A percentile compares a stretch with the other conserved stretches of the same genome.
Conservation (phyloP, 202 grass and related monocot genomes). For the Miscanthus sacchariflorus region DNA sequence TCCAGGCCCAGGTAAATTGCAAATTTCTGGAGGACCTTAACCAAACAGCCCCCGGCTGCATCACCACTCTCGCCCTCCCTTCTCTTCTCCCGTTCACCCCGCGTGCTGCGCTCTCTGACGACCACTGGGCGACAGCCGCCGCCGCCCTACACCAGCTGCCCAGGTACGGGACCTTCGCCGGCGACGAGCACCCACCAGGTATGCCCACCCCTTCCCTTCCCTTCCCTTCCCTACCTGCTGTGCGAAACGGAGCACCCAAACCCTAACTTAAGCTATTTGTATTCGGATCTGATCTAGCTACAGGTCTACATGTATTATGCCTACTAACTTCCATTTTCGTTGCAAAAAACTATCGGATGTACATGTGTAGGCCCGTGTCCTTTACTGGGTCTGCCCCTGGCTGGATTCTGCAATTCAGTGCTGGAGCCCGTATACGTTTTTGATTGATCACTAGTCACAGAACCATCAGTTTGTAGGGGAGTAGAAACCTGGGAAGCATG, state of each 20-base stretch:
- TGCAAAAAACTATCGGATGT: background rate
- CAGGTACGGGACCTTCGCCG: background rate
- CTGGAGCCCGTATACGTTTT: background rate
- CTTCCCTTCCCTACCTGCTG: background rate
- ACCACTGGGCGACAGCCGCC: background rate
- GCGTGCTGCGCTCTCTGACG: background rate
- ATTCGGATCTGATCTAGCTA: background rate
- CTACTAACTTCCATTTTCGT: background rate
- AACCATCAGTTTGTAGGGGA: background rate
- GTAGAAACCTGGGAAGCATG: background rate
- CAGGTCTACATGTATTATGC: background rate
- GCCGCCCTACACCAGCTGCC: background rate
- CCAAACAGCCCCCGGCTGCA: no score
- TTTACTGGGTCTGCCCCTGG: no score
- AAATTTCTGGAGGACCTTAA: no score
- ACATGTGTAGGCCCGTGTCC: no score
- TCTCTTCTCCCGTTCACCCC: background rate
- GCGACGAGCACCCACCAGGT: background rate
- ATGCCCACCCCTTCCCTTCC: background rate
- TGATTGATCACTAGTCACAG: background rate
- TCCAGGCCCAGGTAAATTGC: no score
- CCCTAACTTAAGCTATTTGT: background rate
- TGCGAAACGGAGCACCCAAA: background rate
- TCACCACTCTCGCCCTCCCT: background rate
- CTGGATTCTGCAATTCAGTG: slow-evolving; percentile 1